A percentile compares a stretch with the other conserved stretches of the same genome.
Evolutionary conservation across 2,329 filamentous ascomycete species (phyloP).

Genomic region (Verticillium alfalfae): DNA sequence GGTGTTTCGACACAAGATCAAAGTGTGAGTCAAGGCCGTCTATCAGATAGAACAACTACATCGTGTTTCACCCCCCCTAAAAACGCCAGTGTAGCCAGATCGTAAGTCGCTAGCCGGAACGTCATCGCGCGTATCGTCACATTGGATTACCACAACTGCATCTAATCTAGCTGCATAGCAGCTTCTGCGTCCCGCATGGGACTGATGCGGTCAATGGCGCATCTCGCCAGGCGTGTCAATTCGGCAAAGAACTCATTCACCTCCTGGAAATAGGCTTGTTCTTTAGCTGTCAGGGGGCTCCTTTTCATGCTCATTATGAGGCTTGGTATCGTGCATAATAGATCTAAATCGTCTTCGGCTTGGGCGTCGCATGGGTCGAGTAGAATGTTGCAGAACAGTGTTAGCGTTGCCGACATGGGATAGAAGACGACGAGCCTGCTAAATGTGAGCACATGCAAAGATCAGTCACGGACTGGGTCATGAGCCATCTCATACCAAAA

Average conservation of each 20-base stretch:
- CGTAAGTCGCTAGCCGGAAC: neutral
- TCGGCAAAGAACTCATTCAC: constrained; percentile 38
- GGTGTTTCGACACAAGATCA: no score
- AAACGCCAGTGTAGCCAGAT: neutral
- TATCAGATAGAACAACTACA: no score
- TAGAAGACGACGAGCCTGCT: constrained; percentile 51
- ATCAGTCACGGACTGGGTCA: neutral
- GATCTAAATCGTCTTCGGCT: constrained; percentile 37
- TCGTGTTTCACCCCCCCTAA: neutral
- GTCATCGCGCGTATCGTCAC: neutral
- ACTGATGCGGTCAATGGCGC: constrained; percentile 26
- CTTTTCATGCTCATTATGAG: constrained; percentile 35
- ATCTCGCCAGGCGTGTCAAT: constrained; percentile 33
- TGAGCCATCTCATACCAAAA: constrained; percentile 37
- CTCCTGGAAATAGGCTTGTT: constrained; percentile 31
- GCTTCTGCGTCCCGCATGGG: constrained; percentile 13
- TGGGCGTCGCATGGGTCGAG: constrained; percentile 36
- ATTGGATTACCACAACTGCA: neutral
- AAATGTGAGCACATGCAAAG: neutral
- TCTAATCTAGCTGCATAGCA: neutral
- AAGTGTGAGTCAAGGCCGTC: no score
- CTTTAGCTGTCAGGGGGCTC: constrained; percentile 19
- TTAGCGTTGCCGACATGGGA: constrained; percentile 47
- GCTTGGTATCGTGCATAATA: constrained; percentile 34
- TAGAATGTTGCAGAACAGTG: constrained; percentile 50